Conservation (phyloP, 495 filamentous ascomycete genomes). For the Elasticomyces elasticus region DNA sequence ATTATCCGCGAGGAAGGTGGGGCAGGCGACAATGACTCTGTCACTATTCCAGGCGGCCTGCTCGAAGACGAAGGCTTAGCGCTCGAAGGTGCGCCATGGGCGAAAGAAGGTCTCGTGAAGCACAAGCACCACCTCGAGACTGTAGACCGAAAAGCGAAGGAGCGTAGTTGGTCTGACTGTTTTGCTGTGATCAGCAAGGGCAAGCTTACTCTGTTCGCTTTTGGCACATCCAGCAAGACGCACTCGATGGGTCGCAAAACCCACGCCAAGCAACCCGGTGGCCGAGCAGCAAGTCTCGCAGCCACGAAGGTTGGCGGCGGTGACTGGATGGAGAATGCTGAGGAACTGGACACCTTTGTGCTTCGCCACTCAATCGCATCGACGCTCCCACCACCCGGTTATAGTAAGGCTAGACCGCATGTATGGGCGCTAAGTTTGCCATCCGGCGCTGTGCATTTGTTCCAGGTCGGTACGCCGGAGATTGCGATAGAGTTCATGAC, state of each 20-base stretch:
- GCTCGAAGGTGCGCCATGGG: constrained; percentile 86
- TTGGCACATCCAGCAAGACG: constrained; percentile 49
- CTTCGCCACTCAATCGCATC: constrained; percentile 89
- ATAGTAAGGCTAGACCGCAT: constrained; percentile 79
- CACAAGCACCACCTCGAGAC: constrained; percentile 94
- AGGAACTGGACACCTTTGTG: constrained; percentile 74
- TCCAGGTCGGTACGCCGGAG: constrained; percentile 92
- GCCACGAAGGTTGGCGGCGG: constrained; percentile 68
- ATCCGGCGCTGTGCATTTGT: constrained; percentile 88
- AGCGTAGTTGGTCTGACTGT: constrained; percentile 85
- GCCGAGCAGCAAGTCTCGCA: constrained; percentile 30
- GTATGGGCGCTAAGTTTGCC: constrained; percentile 95
- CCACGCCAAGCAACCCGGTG: constrained; percentile 38
- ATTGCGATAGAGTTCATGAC: constrained; percentile 90
- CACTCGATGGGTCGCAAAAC: constrained; percentile 62
- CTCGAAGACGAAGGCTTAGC: constrained; percentile 88
- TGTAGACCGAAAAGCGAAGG: constrained; percentile 80
- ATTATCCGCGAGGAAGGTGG: constrained; percentile 83
- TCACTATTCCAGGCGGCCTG: constrained; percentile 37
- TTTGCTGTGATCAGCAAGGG: constrained; percentile 98
- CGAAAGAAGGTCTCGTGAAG: constrained; percentile 90
- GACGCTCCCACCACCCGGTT: constrained; percentile 78
- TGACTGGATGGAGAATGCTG: constrained; percentile 94
- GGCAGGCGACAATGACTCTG: constrained; percentile 34
- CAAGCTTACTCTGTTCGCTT: constrained; percentile 91